Percentiles rank a stretch among this genome's conserved stretches.
phyloP scores from a whole-genome alignment of 768 basidiomycete species.

The Phanerochaete sordida region DNA sequence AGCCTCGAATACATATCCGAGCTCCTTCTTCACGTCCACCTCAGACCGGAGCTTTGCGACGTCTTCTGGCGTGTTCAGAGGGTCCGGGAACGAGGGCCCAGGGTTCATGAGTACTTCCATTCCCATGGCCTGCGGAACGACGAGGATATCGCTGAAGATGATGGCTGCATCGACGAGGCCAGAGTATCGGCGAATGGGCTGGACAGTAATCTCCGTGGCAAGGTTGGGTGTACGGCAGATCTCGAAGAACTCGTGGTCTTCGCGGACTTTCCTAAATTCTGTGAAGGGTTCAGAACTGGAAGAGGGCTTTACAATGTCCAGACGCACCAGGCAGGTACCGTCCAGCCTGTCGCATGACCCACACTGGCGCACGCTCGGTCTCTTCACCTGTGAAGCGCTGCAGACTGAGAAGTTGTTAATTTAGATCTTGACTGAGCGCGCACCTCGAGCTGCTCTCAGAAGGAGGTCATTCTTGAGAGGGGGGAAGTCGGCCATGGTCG shows the following conservation, averaged over 20 bases:
- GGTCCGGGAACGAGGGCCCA: conserved; percentile 84
- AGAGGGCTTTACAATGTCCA: conserved; percentile 3
- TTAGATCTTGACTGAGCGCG: conserved; percentile 6
- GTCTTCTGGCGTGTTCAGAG: conserved; percentile 76
- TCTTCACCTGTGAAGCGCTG: conserved; percentile 54
- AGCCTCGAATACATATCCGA: conserved; percentile 91
- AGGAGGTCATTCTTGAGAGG: conserved; percentile 84
- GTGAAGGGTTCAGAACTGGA: conserved; percentile 7
- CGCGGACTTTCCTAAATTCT: conserved; percentile 90
- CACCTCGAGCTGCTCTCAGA: conserved; percentile 83
- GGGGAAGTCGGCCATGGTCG: conserved; percentile 47
- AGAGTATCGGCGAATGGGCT: conserved; percentile 86
- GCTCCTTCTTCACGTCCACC: conserved; percentile 79
- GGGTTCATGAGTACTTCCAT: conserved; percentile 95
- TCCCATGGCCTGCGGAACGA: conserved; percentile 96
- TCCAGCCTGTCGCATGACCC: conserved; percentile 98
- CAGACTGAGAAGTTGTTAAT: neutral
- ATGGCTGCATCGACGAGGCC: conserved; percentile 92
- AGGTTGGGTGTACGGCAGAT: conserved; percentile 90
- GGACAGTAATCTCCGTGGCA: conserved; percentile 86
- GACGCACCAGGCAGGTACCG: conserved; percentile 85
- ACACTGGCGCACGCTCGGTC: conserved; percentile 92
- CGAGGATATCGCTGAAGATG: conserved; percentile 98
- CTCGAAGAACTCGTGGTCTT: conserved; percentile 90
- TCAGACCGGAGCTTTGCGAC: conserved; percentile 51